Evolutionary conservation across 2,329 filamentous ascomycete species (phyloP).

Genomic region (Colletotrichum higginsianum): DNA sequence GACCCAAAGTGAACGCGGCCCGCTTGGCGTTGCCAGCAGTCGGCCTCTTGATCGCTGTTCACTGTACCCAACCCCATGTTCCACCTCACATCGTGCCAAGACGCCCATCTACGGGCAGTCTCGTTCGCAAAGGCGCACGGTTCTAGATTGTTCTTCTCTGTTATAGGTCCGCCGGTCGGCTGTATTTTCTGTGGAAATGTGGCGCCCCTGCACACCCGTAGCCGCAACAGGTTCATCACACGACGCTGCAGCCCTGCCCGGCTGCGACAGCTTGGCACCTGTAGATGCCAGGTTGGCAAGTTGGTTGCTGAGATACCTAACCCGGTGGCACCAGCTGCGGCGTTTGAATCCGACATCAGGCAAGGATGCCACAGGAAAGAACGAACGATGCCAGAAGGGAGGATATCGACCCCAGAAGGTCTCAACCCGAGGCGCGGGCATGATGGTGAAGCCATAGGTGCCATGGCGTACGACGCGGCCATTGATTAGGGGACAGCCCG

Average conservation of each 20-base stretch:
- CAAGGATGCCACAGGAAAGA: slow-evolving; percentile 17
- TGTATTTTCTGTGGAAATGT: slow-evolving; percentile 6
- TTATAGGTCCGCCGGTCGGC: neutral
- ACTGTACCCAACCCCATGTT: neutral
- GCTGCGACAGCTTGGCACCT: slow-evolving; percentile 35
- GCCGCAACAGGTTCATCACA: slow-evolving; percentile 24
- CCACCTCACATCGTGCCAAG: slow-evolving; percentile 5
- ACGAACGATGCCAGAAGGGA: slow-evolving; percentile 9
- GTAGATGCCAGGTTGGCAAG: slow-evolving; percentile 26
- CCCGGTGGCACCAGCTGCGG: slow-evolving; percentile 31
- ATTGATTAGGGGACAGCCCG: slow-evolving; percentile 21
- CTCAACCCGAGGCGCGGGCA: slow-evolving; percentile 1
- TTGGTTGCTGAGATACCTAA: slow-evolving; percentile 25
- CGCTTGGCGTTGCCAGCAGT: neutral
- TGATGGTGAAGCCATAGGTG: slow-evolving; percentile 20
- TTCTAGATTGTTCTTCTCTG: slow-evolving; percentile 23
- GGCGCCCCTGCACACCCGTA: slow-evolving; percentile 14
- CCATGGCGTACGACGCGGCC: neutral
- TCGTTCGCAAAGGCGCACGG: slow-evolving; percentile 8
- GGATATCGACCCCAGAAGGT: slow-evolving; percentile 16
- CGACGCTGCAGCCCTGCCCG: slow-evolving; percentile 36
- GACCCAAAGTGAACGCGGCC: neutral
- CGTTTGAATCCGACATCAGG: slow-evolving; percentile 4
- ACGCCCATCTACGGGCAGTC: neutral
- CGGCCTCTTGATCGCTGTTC: neutral